Conservation (phyloP, 148 eudicot genomes). For the Vaccinium corymbosum region DNA sequence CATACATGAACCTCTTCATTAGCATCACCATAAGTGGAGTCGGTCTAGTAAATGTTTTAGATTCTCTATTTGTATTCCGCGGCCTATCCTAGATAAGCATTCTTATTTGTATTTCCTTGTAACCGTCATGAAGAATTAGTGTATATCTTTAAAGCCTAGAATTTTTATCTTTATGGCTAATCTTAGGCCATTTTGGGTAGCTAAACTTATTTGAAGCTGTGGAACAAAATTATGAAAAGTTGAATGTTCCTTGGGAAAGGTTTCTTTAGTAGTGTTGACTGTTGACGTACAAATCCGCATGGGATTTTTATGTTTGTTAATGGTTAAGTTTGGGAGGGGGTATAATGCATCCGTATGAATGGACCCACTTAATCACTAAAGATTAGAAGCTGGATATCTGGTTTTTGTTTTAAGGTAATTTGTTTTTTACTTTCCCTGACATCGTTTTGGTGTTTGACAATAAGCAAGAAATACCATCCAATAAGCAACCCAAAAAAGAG, state of each 20-base stretch:
- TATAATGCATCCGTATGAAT: neutral
- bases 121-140: neutral
- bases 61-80: neutral
- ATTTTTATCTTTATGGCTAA: neutral
- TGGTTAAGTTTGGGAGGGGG: neutral
- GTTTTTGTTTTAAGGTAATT: neutral
- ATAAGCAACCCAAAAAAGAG: neutral
- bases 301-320: neutral
- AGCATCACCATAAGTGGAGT: neutral
- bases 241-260: neutral
- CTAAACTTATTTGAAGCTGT: too few relatives aligned
- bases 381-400: neutral
- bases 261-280: neutral
- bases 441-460: neutral
- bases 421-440: neutral
- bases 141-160: neutral
- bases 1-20: neutral
- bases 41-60: neutral
- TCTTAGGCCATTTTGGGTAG: neutral
- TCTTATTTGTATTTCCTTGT: neutral
- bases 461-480: neutral
- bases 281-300: neutral
- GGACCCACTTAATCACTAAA: neutral
- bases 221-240: neutral
- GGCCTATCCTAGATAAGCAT: neutral